Base-by-base conservation (phyloP, 805 yeast genomes). In the Brettanomyces nanus region DNA sequence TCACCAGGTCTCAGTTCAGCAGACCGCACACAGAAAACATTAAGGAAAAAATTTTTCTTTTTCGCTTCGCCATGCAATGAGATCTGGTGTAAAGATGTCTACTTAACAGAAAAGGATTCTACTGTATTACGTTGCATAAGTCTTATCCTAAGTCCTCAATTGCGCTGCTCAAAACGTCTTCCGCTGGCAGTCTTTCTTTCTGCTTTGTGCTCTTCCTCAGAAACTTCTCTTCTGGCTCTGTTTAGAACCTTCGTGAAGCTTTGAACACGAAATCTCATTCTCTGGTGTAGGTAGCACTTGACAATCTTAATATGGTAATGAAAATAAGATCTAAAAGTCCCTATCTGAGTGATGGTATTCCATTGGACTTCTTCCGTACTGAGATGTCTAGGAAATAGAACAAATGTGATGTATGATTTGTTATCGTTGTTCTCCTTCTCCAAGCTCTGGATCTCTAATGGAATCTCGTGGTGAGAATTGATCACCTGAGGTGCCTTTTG, bases 401-500 rank as follows among this genome's bases (percentile, higher is more conserved):
- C 92, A 56, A 77, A 74, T 4, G 83, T 73, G 45, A 82, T 69
- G 53, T 78, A 65, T 53, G 73, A 39, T 29, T 54, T 53, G 38
- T 51, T 54, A 31, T 49, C 69, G 29, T 65, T 66, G 6, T 63
- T 51, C 17, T 60, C 62, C n/a, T 33, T 39, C 17, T 53, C 61
- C 30, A 73, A 61, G 40, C 63, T 59, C 41, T 77, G 69, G 40
- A 84, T 70, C 58, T 92, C 99, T 53, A 86, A 69, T 6, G 99
- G 99, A n/a, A 97, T 85, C 50, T 85, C 96, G 45, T 70, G 73
- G 56, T 81, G 87, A 5, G 95, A 81, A 54, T 83, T 89, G 51
- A 92, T 73, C 37, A 92, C 99, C 67, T 92, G 99, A 14, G 99
- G 99, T 2, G 97, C 97, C 35, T 92, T 89, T 64, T 92, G 98